Percentiles rank a stretch among this genome's conserved stretches.
These are phyloP conservation scores for Aspergillus neoniger DNA, from an alignment of 2,329 filamentous ascomycete genomes.

Conservation along the genomic window DNA sequence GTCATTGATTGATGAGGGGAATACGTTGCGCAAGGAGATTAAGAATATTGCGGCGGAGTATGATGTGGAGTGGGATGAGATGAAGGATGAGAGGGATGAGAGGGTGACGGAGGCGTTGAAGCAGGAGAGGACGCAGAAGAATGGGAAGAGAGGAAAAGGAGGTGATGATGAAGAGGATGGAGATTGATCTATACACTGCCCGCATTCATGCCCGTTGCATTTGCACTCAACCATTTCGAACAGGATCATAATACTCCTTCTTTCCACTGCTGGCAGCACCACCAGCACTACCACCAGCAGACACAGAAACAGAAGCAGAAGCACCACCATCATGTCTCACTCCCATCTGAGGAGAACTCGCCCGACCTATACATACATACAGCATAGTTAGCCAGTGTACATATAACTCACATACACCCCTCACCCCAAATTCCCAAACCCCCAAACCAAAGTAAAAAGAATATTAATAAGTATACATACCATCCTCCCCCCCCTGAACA, in stretches of 20 bases:
- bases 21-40: constrained; percentile 74
- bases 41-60: constrained; percentile 80
- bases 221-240: constrained; percentile 34
- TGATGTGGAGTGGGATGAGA: constrained; percentile 86
- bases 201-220: too few relatives aligned
- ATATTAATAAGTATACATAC: constrained; percentile 17
- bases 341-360: constrained; percentile 18
- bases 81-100: constrained; percentile 68
- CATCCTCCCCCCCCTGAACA: constrained; percentile 4
- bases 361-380: constrained; percentile 2
- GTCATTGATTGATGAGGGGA: constrained; percentile 74
- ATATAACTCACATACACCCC: too few relatives aligned
- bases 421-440: too few relatives aligned
- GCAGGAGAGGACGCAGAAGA: constrained; percentile 49
- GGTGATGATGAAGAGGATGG: constrained; percentile 10
- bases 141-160: constrained; percentile 15
- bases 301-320: not conserved
- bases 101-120: constrained; percentile 55
- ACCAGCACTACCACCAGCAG: constrained; percentile 10
- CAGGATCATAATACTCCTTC: constrained; percentile 46
- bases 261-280: constrained; percentile 28
- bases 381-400: not conserved
- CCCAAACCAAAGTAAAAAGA: not conserved
- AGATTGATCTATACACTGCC: not conserved
- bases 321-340: constrained; percentile 14